These are phyloP conservation scores for Sarocladiaceae sp. DNA, from an alignment of 2,329 filamentous ascomycete genomes.

Conservation along the genomic window DNA sequence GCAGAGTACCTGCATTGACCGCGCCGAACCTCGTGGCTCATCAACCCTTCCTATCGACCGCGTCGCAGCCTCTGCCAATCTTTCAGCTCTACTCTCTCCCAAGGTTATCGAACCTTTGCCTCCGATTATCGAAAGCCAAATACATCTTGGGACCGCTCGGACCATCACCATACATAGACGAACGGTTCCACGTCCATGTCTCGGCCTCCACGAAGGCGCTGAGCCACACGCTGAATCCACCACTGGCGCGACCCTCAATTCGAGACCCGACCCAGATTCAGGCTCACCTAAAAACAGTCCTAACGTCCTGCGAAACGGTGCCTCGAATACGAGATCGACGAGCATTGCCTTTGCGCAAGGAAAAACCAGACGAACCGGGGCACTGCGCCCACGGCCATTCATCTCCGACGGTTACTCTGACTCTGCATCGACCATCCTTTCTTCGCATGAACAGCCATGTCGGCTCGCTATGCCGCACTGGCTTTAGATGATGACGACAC, in stretches of 20 bases:
- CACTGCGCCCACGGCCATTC: constrained; percentile 2
- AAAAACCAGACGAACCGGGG: neutral
- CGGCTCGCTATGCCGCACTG: constrained; percentile 3
- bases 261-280: constrained; percentile 3
- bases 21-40: constrained; percentile 3
- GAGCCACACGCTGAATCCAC: constrained; percentile 8
- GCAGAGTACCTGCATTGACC: constrained; percentile 3
- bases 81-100: neutral
- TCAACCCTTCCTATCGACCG: constrained; percentile 2
- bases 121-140: neutral
- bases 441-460: constrained; percentile 8
- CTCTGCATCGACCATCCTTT: neutral
- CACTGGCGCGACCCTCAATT: constrained; percentile 3
- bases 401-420: neutral
- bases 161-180: neutral
- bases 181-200: neutral
- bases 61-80: neutral
- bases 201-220: constrained; percentile 7
- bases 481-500: constrained; percentile 7
- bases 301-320: neutral
- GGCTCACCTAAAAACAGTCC: constrained; percentile 7
- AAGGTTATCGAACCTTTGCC: neutral
- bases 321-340: constrained; percentile 7
- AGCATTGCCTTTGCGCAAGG: neutral
- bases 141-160: constrained; percentile 2